Percentiles rank a stretch among this genome's conserved stretches.
Evolutionary conservation across 352 stramenopile species (phyloP).

Genomic region (Globisporangium okanoganense): DNA sequence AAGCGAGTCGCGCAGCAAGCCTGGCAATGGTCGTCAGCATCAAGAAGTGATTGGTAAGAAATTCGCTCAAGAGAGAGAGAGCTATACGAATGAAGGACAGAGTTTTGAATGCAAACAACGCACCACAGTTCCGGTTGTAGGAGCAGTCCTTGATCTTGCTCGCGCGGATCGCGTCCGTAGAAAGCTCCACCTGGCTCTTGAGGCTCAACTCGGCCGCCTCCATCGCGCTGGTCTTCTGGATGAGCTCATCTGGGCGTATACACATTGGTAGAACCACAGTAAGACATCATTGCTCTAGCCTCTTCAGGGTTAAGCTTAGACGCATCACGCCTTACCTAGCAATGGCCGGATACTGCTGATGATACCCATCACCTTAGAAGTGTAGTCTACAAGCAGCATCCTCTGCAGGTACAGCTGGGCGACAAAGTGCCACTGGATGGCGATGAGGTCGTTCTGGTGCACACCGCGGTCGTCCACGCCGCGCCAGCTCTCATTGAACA

Average conservation of each 20-base stretch:
- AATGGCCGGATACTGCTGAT: constrained; percentile 32
- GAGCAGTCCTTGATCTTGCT: constrained; percentile 60
- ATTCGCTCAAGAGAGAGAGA: too few relatives aligned
- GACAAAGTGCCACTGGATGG: constrained; percentile 38
- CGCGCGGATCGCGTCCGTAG: constrained; percentile 40
- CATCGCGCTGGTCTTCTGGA: constrained; percentile 37
- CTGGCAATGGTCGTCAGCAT: constrained; percentile 12
- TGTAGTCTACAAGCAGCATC: constrained; percentile 34
- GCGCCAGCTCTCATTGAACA: constrained; percentile 57
- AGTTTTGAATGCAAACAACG: background rate
- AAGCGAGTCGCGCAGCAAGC: constrained; percentile 37
- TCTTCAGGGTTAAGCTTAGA: background rate
- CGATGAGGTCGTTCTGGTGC: constrained; percentile 40
- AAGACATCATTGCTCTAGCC: background rate
- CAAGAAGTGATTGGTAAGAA: too few relatives aligned
- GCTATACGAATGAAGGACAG: background rate
- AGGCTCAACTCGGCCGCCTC: constrained; percentile 55
- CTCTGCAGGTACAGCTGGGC: constrained; percentile 45
- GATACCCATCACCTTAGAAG: constrained; percentile 22
- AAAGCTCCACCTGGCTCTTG: constrained; percentile 54
- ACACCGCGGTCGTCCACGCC: constrained; percentile 34
- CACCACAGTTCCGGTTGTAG: constrained; percentile 57
- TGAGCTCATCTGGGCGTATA: constrained; percentile 22
- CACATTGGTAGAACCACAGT: background rate
- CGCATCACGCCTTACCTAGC: constrained; percentile 21